Conservation (phyloP, 2,329 filamentous ascomycete species). For the Monilinia polystroma region DNA sequence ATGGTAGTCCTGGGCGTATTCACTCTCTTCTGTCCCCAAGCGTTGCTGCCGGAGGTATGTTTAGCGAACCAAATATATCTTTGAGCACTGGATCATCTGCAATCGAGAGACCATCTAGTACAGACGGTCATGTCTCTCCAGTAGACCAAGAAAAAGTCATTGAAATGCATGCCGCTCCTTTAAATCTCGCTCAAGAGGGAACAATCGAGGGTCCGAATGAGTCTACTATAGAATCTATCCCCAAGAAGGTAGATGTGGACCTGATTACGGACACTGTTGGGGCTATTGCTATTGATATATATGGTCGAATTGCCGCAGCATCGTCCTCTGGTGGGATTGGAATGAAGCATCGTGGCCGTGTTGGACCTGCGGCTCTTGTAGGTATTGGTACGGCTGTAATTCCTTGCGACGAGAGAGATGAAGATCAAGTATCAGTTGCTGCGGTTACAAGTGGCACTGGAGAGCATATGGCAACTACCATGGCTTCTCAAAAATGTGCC, state of each 20-base stretch:
- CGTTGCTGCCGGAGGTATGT: constrained; percentile 23
- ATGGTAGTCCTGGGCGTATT: constrained; percentile 31
- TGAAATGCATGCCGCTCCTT: constrained; percentile 19
- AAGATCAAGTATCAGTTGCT: constrained; percentile 68
- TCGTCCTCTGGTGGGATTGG: constrained; percentile 97
- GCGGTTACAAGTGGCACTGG: constrained; percentile 92
- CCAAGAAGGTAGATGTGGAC: constrained; percentile 47
- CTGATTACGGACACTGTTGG: constrained; percentile 90
- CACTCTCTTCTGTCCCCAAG: constrained; percentile 36
- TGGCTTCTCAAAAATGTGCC: constrained; percentile 84
- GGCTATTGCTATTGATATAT: constrained; percentile 85
- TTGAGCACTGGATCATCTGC: constrained; percentile 24
- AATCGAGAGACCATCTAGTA: constrained; percentile 25
- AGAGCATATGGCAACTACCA: constrained; percentile 95
- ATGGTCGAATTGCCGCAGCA: constrained; percentile 85
- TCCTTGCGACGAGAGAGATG: constrained; percentile 70
- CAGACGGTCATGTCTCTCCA: constrained; percentile 37
- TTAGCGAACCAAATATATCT: constrained; percentile 30
- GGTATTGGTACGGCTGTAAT: constrained; percentile 88
- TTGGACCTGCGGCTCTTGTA: constrained; percentile 89
- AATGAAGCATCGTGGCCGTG: constrained; percentile 92
- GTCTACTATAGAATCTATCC: constrained; percentile 23
- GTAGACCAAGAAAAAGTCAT: constrained; percentile 12
- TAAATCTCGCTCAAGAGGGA: constrained; percentile 31
- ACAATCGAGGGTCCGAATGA: constrained; percentile 29